phyloP scores from a whole-genome alignment of 1,139 yeast genomes.

The Neolecta irregularis region DNA sequence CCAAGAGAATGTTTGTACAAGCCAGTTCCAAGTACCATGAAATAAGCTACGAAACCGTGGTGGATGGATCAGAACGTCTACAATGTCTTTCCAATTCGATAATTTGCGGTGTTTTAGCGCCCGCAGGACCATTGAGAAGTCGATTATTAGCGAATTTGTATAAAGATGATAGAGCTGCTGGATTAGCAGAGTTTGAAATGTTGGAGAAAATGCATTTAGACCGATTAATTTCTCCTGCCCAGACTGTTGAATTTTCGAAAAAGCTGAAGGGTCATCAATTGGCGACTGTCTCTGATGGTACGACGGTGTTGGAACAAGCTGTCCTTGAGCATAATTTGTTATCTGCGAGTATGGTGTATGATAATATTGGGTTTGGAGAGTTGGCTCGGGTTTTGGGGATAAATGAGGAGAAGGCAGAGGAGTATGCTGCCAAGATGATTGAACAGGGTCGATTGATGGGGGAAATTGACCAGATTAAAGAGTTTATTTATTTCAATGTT shows the following conservation, averaged over 20 bases:
- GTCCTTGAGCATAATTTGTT: slow-evolving; percentile 26
- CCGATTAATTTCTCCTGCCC: slow-evolving; percentile 21
- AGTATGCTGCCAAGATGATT: slow-evolving; percentile 24
- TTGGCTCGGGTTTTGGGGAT: slow-evolving; percentile 22
- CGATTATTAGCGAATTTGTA: slow-evolving; percentile 21
- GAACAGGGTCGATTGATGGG: slow-evolving; percentile 24
- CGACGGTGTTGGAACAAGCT: slow-evolving; percentile 23
- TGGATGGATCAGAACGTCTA: slow-evolving; percentile 21
- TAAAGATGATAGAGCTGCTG: slow-evolving; percentile 22
- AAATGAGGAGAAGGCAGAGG: slow-evolving; percentile 20
- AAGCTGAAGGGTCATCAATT: slow-evolving; percentile 21
- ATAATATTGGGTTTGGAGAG: slow-evolving; percentile 21
- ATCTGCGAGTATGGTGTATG: slow-evolving; percentile 24
- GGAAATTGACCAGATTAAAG: slow-evolving; percentile 24
- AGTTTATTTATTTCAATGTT: slow-evolving; percentile 20
- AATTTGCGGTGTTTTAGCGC: slow-evolving; percentile 23
- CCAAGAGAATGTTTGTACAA: slow-evolving; percentile 22
- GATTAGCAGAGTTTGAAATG: slow-evolving; percentile 17
- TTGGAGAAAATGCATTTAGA: slow-evolving; percentile 23
- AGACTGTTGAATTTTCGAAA: slow-evolving; percentile 19
- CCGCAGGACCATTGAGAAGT: slow-evolving; percentile 26
- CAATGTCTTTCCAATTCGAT: slow-evolving; percentile 24
- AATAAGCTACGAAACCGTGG: slow-evolving; percentile 19
- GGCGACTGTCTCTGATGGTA: slow-evolving; percentile 21
- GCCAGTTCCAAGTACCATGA: slow-evolving; percentile 24